These are phyloP conservation scores for Trifolium repens DNA, from an alignment of 306 rosid species.

Conservation along the genomic window DNA sequence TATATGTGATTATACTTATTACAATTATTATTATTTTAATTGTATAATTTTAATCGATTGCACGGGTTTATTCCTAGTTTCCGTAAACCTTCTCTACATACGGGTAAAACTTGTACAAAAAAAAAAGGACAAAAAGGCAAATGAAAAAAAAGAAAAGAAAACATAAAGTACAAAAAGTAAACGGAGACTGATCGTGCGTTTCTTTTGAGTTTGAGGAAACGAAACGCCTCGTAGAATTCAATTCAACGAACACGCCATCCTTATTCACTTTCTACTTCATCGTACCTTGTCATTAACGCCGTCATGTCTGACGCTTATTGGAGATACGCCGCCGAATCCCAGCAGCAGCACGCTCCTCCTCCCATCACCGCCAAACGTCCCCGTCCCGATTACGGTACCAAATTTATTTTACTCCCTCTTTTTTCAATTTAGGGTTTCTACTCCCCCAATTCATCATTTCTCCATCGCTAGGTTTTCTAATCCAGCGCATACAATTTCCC, in stretches of 20 bases:
- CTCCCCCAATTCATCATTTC: neutral
- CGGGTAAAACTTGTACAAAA: no score
- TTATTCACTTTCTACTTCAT: neutral
- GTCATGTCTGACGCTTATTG: slow-evolving; percentile 86
- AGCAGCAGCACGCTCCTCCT: slow-evolving; percentile 62
- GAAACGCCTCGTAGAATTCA: neutral
- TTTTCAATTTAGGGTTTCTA: slow-evolving; percentile 44
- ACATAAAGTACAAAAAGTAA: no score
- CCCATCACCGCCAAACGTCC: slow-evolving; percentile 76
- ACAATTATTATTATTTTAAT: no score
- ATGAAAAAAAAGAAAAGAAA: no score
- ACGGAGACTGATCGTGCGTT: no score
- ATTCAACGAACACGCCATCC: neutral
- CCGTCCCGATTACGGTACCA: slow-evolving; percentile 80
- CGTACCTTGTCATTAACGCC: neutral
- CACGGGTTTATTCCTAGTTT: no score
- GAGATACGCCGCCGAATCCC: slow-evolving; percentile 84
- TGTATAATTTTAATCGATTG: no score
- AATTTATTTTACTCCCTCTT: neutral
- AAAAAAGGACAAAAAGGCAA: no score
- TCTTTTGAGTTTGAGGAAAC: neutral
- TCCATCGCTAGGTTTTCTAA: slow-evolving; percentile 8
- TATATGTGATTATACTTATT: no score
- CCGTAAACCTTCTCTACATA: no score
- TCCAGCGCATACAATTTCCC: neutral